Evolutionary conservation across 169 alveolate species (phyloP).

Genomic region (Plasmodium coatneyi): DNA sequence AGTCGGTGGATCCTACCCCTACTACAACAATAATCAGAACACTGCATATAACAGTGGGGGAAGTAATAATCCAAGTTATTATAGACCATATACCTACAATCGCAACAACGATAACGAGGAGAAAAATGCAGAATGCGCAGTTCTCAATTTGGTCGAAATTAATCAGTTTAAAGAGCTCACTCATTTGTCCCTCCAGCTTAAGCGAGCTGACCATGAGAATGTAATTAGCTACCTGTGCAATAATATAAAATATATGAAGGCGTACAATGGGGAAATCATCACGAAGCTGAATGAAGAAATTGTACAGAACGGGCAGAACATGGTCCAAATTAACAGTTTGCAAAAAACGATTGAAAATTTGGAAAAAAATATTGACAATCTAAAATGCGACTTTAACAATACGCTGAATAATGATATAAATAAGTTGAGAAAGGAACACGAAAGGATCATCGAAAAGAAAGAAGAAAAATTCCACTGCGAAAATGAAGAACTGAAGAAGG

Average conservation of each 20-base stretch:
- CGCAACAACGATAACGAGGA: neutral
- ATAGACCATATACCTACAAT: neutral
- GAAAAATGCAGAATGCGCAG: conserved; percentile 5
- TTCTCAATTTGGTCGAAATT: conserved; percentile 54
- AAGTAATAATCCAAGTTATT: neutral
- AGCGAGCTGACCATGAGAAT: conserved; percentile 29
- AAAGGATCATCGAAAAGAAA: conserved; percentile 12
- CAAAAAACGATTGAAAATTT: conserved; percentile 73
- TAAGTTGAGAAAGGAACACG: conserved; percentile 31
- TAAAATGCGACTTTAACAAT: conserved; percentile 33
- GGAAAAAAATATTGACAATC: conserved; percentile 22
- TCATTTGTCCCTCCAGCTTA: conserved; percentile 46
- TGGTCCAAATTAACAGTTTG: conserved; percentile 26
- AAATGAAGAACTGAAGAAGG: conserved; percentile 45
- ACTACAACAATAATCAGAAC: neutral
- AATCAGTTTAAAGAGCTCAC: conserved; percentile 69
- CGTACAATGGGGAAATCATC: conserved; percentile 35
- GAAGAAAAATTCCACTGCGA: conserved; percentile 41
- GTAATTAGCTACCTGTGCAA: conserved; percentile 37
- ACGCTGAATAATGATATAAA: conserved; percentile 45
- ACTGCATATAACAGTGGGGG: neutral
- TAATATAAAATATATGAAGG: conserved; percentile 39
- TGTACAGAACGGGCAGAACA: conserved; percentile 30
- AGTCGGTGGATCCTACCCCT: neutral
- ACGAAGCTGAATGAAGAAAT: conserved; percentile 57